Conservation (phyloP, 495 filamentous ascomycete genomes). For the Pseudoneurospora amorphoporcata region DNA sequence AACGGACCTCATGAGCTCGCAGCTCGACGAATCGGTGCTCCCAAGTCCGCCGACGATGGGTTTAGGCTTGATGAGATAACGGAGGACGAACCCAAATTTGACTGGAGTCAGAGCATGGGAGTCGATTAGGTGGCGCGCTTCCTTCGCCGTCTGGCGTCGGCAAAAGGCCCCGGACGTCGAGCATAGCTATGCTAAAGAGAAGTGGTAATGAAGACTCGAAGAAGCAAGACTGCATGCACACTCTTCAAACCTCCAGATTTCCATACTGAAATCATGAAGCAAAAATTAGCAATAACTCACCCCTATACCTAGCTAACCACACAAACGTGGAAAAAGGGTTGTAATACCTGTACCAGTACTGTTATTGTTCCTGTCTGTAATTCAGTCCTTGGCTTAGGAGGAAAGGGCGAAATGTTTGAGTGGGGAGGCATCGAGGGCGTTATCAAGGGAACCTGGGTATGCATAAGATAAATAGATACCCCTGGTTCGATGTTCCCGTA, state of each 20-base stretch:
- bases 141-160: too few species aligned
- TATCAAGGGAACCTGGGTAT: neutral
- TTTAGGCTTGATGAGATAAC: neutral
- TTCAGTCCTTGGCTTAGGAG: neutral
- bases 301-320: too few species aligned
- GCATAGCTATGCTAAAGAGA: too few species aligned
- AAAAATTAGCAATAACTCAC: too few species aligned
- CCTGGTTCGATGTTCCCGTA: neutral
- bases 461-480: neutral
- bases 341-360: neutral
- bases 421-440: neutral
- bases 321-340: too few species aligned
- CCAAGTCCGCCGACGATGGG: neutral
- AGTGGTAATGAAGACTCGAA: too few species aligned
- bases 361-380: neutral
- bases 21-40: neutral
- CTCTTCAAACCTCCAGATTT: too few species aligned
- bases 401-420: neutral
- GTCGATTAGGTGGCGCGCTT: conserved; percentile 19
- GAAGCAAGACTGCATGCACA: too few species aligned
- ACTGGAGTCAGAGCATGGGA: conserved; percentile 21
- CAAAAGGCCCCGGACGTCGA: too few species aligned
- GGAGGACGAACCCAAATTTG: neutral
- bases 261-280: too few species aligned
- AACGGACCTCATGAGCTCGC: neutral